Evolutionary conservation across 2,329 filamentous ascomycete genomes (phyloP), one percentile per base, ranked within the genome.

Genomic region (Trichoderma sp.): DNA sequence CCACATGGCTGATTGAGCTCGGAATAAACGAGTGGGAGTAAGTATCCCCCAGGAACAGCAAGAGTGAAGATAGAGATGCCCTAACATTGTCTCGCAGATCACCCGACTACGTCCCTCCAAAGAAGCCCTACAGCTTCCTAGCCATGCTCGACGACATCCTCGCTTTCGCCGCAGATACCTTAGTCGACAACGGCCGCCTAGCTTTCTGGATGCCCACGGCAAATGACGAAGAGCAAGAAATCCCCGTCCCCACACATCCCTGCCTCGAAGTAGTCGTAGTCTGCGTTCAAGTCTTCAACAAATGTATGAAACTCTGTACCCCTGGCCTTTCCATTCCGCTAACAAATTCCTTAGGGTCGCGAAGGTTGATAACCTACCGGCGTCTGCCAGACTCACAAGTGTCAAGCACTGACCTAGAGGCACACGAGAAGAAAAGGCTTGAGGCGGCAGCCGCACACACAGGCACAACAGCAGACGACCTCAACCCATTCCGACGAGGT

Each of bases 181-280:
- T 99, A 1, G 93, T 97, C 8, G 90, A 93, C 67, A 83, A 89
- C 74, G 96, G 94, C 0, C 87, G 96, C 32, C 81, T 99, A 11
- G 93, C 92, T 8, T 97, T 99, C 85, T 99, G 96, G 96, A 97
- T 98, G 93, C 96, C 96, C 0, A 97, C 94, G 0, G 91, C 94
- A 32, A 94, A 93, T 78, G 88, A 94, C 75, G 88, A 94, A 76
- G 88, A 93, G 62, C 88, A 91, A 72, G 92, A 95, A 78, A 89
- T 97, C 26, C 85, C 89, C 0, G 87, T 95, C 15, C 95, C 95
- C 0, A 87, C 86, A 24, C 94, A 98, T 79, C 92, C 92, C 0
- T 89, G 88, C 71, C 83, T 99, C 15, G 88, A 92, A 76, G 83
- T 95, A 28, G 87, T 94, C 24, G 90, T 88, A 57, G 88, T 94